Evolutionary conservation across 441 rosid species (phyloP).

Genomic region (Viola pubescens): DNA sequence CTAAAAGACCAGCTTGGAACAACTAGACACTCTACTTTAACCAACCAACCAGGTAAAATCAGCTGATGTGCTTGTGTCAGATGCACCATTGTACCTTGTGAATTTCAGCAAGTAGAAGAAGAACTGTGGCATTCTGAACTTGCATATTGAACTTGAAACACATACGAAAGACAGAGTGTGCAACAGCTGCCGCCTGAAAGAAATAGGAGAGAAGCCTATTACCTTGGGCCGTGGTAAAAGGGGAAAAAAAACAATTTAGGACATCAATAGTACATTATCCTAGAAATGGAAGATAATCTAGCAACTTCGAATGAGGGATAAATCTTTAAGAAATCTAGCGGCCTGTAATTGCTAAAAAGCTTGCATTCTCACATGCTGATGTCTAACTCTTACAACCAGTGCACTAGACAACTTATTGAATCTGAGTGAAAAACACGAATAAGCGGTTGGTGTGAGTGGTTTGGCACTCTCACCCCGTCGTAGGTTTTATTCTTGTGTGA

Average conservation of each 20-base stretch:
- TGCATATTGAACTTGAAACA: slow-evolving; percentile 91
- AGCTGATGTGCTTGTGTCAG: not conserved
- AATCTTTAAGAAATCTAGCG: not conserved
- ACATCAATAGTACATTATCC: not conserved
- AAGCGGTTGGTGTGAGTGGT: too few species aligned
- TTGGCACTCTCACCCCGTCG: too few species aligned
- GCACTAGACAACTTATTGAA: too few species aligned
- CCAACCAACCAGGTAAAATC: slow-evolving; percentile 5
- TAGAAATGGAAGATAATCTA: not conserved
- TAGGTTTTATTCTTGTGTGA: too few species aligned
- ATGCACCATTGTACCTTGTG: slow-evolving; percentile 60
- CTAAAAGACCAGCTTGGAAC: not conserved
- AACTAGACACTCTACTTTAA: not conserved
- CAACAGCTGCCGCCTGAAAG: slow-evolving; percentile 83
- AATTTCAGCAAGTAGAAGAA: slow-evolving; percentile 92
- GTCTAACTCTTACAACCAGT: not conserved
- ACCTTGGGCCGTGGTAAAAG: not conserved
- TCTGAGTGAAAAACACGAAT: too few species aligned
- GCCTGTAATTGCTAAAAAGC: not conserved
- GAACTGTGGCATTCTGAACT: slow-evolving; percentile 82
- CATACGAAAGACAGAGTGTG: slow-evolving; percentile 78
- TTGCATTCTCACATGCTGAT: not conserved
- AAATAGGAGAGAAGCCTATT: slow-evolving; percentile 12
- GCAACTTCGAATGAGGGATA: not conserved
- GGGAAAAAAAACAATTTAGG: not conserved